Evolutionary conservation across 805 yeast genomes (phyloP).

Genomic region (Nakazawaea holstii): DNA sequence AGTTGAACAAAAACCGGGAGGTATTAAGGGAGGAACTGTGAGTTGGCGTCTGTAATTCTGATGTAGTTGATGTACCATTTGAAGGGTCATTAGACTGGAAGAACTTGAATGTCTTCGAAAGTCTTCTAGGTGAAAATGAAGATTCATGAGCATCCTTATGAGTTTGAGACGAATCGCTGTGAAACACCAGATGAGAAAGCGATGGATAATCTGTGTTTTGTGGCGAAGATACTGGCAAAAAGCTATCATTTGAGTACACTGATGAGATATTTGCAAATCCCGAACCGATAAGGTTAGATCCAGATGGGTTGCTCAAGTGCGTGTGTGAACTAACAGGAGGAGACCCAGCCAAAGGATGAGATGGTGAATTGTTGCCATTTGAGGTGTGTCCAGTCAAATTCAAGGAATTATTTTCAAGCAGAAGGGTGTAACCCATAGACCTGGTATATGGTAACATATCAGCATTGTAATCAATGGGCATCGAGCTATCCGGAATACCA

Average conservation of each 20-base stretch:
- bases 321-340: background rate
- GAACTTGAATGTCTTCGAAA: slow-evolving; percentile 24
- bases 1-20: slow-evolving; percentile 11
- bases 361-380: background rate
- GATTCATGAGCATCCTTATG: slow-evolving; percentile 5
- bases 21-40: slow-evolving; percentile 1
- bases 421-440: background rate
- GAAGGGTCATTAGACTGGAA: slow-evolving; percentile 14
- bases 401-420: slow-evolving; percentile 1
- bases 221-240: background rate
- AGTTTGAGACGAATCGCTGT: background rate
- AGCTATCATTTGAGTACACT: background rate
- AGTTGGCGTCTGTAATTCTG: background rate
- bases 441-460: background rate
- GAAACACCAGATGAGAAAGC: background rate
- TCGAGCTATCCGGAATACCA: background rate
- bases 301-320: background rate
- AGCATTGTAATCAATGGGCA: background rate
- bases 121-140: slow-evolving; percentile 25
- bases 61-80: background rate
- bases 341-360: background rate
- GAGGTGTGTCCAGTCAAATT: background rate
- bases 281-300: background rate
- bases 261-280: background rate
- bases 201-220: background rate